Base-by-base conservation (phyloP, 2,329 filamentous ascomycete species). In the Talaromyces pinophilus region DNA sequence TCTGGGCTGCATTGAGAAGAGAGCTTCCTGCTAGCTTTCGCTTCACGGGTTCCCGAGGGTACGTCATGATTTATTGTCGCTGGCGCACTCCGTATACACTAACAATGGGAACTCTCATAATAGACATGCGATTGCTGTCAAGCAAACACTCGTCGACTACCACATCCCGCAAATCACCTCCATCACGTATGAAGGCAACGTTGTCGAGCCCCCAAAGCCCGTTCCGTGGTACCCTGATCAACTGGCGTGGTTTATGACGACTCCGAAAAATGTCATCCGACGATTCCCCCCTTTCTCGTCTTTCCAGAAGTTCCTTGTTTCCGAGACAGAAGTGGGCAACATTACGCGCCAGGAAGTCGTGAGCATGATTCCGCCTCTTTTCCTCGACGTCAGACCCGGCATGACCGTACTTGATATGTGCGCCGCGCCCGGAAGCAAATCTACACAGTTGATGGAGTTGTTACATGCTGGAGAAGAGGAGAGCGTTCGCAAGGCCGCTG, bases 331-430 rank as follows among this genome's bases (percentile, higher is more conserved):
- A 65, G 93, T 98, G 25, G 95, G 95, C 73, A 99, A 98, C 78
- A 98, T 99, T 74, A 97, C 92, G 80, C 88, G 95, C 73, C 95
- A 99, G 80, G 95, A 99, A 82, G 90, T 97, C 54, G 95, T 99
- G 74, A 97, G 92, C 82, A 99, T 99, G 95, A 98, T 99, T 69
- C 95, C 95, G 30, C 95, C 95, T 30, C 86, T 98, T 72, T 84
- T 98, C 72, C 91, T 99, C 84, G 93, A 98, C 74, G 85, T 98
- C 61, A 88, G 88, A 72, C 93, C 95, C 4, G 92, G 93, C 63
- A 96, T 97, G 90, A 91, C 90, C 1, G 93, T 97, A 10, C 82
- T 99, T 72, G 95, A 99, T 78, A 89, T 99, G 83, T 99, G 95
- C 80, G 95, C 95, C 67, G 95, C 95, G 0, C 95, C 95, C 1